Evolutionary conservation across 1,139 yeast genomes (phyloP).

Genomic region (Sugiyamaella xylanicola): DNA sequence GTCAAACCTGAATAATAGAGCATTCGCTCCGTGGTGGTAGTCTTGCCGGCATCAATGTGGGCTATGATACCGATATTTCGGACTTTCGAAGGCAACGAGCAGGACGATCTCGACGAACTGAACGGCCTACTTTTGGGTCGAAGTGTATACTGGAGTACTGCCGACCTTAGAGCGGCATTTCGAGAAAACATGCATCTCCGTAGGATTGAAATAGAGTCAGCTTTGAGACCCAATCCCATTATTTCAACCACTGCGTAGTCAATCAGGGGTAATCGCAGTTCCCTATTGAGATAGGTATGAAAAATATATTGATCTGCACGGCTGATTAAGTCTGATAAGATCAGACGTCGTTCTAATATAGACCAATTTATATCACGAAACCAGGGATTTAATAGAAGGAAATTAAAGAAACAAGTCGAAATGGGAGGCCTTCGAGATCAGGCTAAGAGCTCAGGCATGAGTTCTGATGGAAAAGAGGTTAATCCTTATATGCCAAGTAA

Average conservation of each 20-base stretch:
- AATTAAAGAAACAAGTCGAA: neutral
- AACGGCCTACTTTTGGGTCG: no score
- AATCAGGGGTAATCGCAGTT: neutral
- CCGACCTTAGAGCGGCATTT: neutral
- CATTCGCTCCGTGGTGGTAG: slow-evolving; percentile 91
- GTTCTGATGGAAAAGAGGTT: slow-evolving; percentile 44
- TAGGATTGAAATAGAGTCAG: neutral
- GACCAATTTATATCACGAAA: no score
- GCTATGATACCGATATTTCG: slow-evolving; percentile 83
- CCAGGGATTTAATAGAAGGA: no score
- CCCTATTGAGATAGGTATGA: no score
- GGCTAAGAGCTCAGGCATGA: slow-evolving; percentile 22
- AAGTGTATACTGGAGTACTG: neutral
- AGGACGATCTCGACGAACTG: neutral
- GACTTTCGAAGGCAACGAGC: slow-evolving; percentile 38
- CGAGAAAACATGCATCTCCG: neutral
- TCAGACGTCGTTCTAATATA: no score
- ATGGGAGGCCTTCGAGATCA: slow-evolving; percentile 13
- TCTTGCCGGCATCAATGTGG: slow-evolving; percentile 86
- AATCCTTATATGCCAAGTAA: slow-evolving; percentile 41
- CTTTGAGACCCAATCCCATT: neutral
- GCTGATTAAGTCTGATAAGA: neutral
- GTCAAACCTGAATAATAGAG: slow-evolving; percentile 84
- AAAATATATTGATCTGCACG: neutral
- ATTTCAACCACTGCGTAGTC: neutral